Conservation (phyloP, 2,329 filamentous ascomycete genomes). For the Penicillium olsonii region DNA sequence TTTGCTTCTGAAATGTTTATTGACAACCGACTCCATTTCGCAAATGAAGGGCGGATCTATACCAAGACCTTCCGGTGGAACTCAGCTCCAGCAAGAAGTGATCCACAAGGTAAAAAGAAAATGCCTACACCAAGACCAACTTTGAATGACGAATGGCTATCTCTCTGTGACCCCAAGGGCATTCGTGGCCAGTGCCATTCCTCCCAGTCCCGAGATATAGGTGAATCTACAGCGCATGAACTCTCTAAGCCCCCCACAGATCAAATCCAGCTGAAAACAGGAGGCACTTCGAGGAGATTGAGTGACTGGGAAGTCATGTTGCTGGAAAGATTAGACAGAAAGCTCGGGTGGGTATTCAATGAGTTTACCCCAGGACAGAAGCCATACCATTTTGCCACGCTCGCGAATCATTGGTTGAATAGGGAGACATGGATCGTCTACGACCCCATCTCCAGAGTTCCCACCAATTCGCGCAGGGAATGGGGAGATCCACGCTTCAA, state of each 20-base stretch:
- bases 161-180: background rate
- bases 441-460: slow-evolving; percentile 41
- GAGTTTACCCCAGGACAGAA: slow-evolving; percentile 43
- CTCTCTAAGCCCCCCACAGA: background rate
- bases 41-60: background rate
- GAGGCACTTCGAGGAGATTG: slow-evolving; percentile 15
- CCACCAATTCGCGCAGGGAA: slow-evolving; percentile 31
- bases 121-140: background rate
- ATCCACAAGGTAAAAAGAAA: background rate
- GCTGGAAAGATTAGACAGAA: slow-evolving; percentile 37
- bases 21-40: background rate
- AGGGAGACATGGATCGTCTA: slow-evolving; percentile 41
- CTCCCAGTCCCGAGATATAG: background rate
- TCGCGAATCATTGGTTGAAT: slow-evolving; percentile 48
- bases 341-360: slow-evolving; percentile 39
- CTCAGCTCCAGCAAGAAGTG: slow-evolving; percentile 4
- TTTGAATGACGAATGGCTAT: slow-evolving; percentile 6
- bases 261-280: background rate
- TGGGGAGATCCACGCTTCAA: slow-evolving; percentile 42
- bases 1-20: background rate
- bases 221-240: background rate
- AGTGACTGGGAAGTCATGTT: slow-evolving; percentile 40
- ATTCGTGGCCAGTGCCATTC: background rate
- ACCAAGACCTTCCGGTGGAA: slow-evolving; percentile 5
- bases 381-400: slow-evolving; percentile 41